Base-by-base conservation (phyloP, 2,329 filamentous ascomycete species). In the Trichoderma citrinoviride region DNA sequence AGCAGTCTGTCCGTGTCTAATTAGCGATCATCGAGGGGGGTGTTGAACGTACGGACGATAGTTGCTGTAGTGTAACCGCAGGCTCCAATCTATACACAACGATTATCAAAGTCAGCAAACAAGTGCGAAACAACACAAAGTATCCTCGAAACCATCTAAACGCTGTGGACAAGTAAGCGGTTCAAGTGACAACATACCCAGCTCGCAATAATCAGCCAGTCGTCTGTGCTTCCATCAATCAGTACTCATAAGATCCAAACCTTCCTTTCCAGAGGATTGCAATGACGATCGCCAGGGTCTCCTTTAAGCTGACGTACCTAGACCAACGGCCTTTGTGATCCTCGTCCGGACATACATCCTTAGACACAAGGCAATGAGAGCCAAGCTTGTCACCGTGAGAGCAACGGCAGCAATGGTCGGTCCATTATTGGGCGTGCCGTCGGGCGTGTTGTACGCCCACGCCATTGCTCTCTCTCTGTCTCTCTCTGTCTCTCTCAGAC, bases 401-500 rank as follows among this genome's bases (percentile, higher is more conserved):
- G 71, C 71, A 10, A 78, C 68, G 14, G 70, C 71, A 1, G 72
- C 69, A 44, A 79, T 74, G n/a, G 67, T 67, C 7, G 73, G 72
- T 8, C 74, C 77, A 33, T 73, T 70, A n/a, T 74, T 77, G n/a
- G 73, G 73, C 17, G 72, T 73, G 65, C 73, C 69, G 49, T 67
- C 70, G 3, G 66, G 61, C 21, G 75, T 73, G 68, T 78, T 78
- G 71, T 73, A 75, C 7, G 75, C 76, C 77, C 77, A 79, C 41
- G 71, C 73, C 75, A 77, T 78, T 41, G 14, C 23, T 33, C 8
- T 43, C 56, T 55, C 8, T 37, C 3, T 10, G 12, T 37, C 33
- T 37, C 12, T 14, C 56, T 55, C 8, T 37, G 12, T 10, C 33
- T 37, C 33, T 37, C 12, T 14, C 33, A 14, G 4, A 37, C 14